Conservation (phyloP, 2,329 filamentous ascomycete genomes). For the Aspergillus niger region DNA sequence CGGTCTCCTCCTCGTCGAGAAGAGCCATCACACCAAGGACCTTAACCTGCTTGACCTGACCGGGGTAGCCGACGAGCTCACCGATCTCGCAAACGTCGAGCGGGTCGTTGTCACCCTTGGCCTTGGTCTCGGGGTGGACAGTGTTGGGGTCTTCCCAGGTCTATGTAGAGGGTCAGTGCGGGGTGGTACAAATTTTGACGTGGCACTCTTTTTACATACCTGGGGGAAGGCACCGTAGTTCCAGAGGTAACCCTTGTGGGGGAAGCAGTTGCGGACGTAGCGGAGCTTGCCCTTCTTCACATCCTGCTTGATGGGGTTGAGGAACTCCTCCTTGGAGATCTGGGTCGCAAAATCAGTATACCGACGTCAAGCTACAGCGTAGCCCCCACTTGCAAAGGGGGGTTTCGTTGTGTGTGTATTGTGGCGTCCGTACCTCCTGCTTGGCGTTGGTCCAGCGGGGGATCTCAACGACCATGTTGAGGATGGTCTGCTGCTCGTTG, state of each 20-base stretch:
- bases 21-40: constrained; percentile 98
- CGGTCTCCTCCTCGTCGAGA: constrained; percentile 98
- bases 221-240: constrained; percentile 99
- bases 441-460: constrained; percentile 99
- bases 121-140: constrained; percentile 97
- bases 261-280: constrained; percentile 99
- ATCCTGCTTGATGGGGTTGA: constrained; percentile 99
- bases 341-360: constrained; percentile 43
- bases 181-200: not conserved
- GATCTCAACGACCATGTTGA: constrained; percentile 99
- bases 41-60: constrained; percentile 99
- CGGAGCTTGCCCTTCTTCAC: constrained; percentile 99
- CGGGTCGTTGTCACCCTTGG: constrained; percentile 99
- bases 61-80: constrained; percentile 92
- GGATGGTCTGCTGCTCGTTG: constrained; percentile 90
- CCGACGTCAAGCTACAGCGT: constrained; percentile 6
- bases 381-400: not conserved
- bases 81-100: constrained; percentile 99
- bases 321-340: constrained; percentile 98
- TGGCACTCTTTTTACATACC: constrained; percentile 55
- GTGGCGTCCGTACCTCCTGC: constrained; percentile 74
- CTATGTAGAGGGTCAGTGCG: constrained; percentile 48
- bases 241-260: constrained; percentile 99
- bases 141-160: constrained; percentile 99
- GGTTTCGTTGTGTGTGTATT: not conserved